phyloP scores from a whole-genome alignment of 371 early-diverging fungal genomes.

The Mucor circinelloides region DNA sequence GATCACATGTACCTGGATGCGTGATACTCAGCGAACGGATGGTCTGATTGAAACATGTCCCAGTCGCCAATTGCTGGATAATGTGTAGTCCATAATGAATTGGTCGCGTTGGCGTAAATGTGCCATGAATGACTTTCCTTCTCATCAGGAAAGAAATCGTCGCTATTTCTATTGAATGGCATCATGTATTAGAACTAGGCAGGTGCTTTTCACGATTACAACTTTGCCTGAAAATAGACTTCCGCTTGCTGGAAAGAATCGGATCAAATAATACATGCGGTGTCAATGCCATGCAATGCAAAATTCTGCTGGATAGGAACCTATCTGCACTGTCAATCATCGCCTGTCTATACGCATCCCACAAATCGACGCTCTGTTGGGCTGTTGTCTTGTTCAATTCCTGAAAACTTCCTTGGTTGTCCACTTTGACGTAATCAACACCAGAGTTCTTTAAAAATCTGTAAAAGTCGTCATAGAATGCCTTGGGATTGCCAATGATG shows the following conservation, averaged over 20 bases:
- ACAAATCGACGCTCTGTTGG: background rate
- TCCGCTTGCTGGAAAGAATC: slow-evolving; percentile 1
- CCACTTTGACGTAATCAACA: slow-evolving; percentile 48
- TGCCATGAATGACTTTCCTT: slow-evolving; percentile 52
- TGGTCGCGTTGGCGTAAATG: slow-evolving; percentile 48
- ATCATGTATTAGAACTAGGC: background rate
- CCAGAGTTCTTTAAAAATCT: slow-evolving; percentile 24
- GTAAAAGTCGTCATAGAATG: slow-evolving; percentile 46
- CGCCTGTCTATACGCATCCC: slow-evolving; percentile 33
- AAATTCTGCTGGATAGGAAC: slow-evolving; percentile 13
- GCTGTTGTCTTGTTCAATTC: background rate
- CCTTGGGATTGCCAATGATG: slow-evolving; percentile 9
- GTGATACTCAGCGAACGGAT: slow-evolving; percentile 47
- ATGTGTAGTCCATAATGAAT: slow-evolving; percentile 26
- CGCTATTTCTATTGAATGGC: slow-evolving; percentile 37
- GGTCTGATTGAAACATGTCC: slow-evolving; percentile 60
- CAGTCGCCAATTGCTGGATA: slow-evolving; percentile 36
- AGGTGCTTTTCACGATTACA: background rate
- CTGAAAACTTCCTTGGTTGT: slow-evolving; percentile 43
- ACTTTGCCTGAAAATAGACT: slow-evolving; percentile 6
- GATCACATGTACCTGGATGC: slow-evolving; percentile 28
- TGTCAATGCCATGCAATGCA: slow-evolving; percentile 53
- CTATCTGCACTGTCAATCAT: slow-evolving; percentile 13
- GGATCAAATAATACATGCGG: slow-evolving; percentile 29
- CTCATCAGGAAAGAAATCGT: slow-evolving; percentile 52